Base-by-base conservation (phyloP, 2,329 filamentous ascomycete genomes). In the Ascochyta lentis region DNA sequence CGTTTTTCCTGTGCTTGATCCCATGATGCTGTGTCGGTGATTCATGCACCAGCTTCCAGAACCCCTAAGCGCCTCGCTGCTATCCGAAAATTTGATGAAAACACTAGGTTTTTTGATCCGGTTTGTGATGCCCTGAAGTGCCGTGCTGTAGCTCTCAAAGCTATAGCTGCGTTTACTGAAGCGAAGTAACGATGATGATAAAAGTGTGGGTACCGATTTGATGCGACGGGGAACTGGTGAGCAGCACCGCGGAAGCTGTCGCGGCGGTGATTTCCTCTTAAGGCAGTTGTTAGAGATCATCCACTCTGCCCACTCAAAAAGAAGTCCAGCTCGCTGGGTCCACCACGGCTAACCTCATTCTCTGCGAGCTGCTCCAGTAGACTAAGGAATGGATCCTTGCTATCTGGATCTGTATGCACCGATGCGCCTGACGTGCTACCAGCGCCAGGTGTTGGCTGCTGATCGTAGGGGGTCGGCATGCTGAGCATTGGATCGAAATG, bases 331-430 rank as follows among this genome's bases (percentile, higher is more conserved):
- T 94, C 90, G 61, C 84, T 88, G 12, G 88, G 89, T 9, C 87
- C 84, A 0, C 88, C 89, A 47, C 84, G 80, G 38, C 81, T 81
- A 49, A 89, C 84, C 74, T 94, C 90, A 66, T 91, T 92, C 74
- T 95, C 90, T 0, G 90, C 91, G 55, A 95, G 80, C 76, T 95
- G 90, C 72, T 95, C 91, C 33, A 95, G 78, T 38, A 95, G 76
- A 58, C 85, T 90, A 37, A 95, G 75, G 69, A 96, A 95, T 0
- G 91, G 90, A 68, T 95, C 91, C 65, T 90, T 92, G 63, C 65
- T 68, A 44, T 94, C 90, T 42, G 70, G 66, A 56, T 79, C 78
- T 22, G 77, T 77, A 45, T 78, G 72, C 46, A 70, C 72, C 13
- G 69, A 73, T n/a, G 71, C 73, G 26, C 71, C 70, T 39, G 71